phyloP scores from a whole-genome alignment of 176 grass and related monocot species.

The Saccharum spontaneum region DNA sequence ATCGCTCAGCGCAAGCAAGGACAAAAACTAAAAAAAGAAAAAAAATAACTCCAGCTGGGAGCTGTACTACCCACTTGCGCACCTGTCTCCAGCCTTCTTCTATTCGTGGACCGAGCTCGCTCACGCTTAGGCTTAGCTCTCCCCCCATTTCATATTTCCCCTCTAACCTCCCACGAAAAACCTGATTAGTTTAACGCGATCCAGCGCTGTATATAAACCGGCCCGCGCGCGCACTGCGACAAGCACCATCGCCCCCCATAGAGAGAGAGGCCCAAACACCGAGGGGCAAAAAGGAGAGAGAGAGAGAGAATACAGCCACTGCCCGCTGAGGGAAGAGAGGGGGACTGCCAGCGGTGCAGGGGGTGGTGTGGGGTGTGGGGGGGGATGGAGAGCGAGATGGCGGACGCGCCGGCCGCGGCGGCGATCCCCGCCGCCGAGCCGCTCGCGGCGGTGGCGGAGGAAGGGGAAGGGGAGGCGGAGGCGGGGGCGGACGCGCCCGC shows the following conservation, averaged over 20 bases:
- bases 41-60: neutral
- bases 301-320: neutral
- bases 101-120: neutral
- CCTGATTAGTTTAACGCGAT: slow-evolving; percentile 12
- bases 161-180: neutral
- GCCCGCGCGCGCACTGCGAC: slow-evolving; percentile 42
- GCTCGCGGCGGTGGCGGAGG: slow-evolving; percentile 65
- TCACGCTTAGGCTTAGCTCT: neutral
- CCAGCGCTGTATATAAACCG: neutral
- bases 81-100: slow-evolving; percentile 26
- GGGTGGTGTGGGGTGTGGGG: slow-evolving; percentile 1
- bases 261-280: slow-evolving; percentile 25
- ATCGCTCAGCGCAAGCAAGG: neutral
- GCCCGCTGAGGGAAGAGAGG: neutral
- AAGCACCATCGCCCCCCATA: slow-evolving; percentile 1
- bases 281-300: slow-evolving; percentile 1
- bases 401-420: slow-evolving; percentile 33
- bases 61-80: neutral
- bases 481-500: neutral
- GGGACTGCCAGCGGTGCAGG: neutral
- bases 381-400: slow-evolving; percentile 66
- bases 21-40: slow-evolving; percentile 11
- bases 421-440: slow-evolving; percentile 29
- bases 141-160: neutral
- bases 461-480: slow-evolving; percentile 40